Percentiles rank a stretch among this genome's conserved stretches.
Conservation (phyloP, 208 protist species). For the Crithidia thermophila region DNA sequence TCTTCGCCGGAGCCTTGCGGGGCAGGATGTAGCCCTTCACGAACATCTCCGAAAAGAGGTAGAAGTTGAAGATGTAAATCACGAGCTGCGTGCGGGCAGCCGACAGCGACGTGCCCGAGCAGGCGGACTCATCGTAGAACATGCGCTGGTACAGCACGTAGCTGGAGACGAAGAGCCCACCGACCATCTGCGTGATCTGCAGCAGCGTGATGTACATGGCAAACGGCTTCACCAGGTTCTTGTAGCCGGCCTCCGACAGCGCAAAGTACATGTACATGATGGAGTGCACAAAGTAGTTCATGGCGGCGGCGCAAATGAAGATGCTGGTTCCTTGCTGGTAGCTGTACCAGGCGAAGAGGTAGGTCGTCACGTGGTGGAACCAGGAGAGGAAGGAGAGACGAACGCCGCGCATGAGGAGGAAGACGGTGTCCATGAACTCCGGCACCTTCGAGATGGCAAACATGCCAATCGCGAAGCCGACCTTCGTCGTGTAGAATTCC, state of each 20-base stretch:
- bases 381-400: conserved; percentile 84
- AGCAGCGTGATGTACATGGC: conserved; percentile 87
- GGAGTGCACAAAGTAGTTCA: conserved; percentile 95
- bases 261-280: conserved; percentile 97
- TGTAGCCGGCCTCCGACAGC: conserved; percentile 65
- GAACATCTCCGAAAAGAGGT: conserved; percentile 94
- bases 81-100: conserved; percentile 55
- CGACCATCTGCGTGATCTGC: conserved; percentile 94
- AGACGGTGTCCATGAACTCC: conserved; percentile 87
- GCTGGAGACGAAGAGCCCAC: conserved; percentile 78
- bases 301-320: conserved; percentile 70
- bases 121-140: conserved; percentile 18
- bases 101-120: conserved; percentile 46
- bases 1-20: conserved; percentile 34
- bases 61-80: conserved; percentile 94
- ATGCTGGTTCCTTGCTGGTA: conserved; percentile 55
- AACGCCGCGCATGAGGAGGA: conserved; percentile 78
- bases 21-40: conserved; percentile 77
- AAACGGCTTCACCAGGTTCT: conserved; percentile 77
- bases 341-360: conserved; percentile 91
- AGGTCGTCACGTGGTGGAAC: conserved; percentile 94
- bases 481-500: conserved; percentile 58
- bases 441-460: conserved; percentile 88
- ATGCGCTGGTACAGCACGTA: conserved; percentile 49
- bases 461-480: conserved; percentile 76